phyloP scores from a whole-genome alignment of 2,329 filamentous ascomycete species.

The Dothiorella sarmentorum region DNA sequence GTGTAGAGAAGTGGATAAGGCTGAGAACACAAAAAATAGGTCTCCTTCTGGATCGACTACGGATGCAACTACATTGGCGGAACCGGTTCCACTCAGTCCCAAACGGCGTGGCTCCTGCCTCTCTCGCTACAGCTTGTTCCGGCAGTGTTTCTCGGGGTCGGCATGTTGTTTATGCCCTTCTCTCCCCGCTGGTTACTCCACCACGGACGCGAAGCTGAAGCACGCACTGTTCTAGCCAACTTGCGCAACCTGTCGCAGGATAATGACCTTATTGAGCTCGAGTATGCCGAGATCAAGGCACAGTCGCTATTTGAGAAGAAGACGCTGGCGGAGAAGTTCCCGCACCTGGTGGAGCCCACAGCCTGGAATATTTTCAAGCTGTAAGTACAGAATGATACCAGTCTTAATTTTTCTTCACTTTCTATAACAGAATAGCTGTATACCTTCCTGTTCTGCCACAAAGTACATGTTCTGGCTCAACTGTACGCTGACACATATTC shows the following conservation, averaged over 20 bases:
- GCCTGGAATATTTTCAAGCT: conserved; percentile 53
- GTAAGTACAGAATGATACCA: too few species aligned
- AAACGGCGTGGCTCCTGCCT: conserved; percentile 71
- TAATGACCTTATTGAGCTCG: conserved; percentile 67
- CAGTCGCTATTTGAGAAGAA: conserved; percentile 75
- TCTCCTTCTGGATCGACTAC: conserved; percentile 56
- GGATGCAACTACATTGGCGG: conserved; percentile 56
- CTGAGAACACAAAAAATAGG: too few species aligned
- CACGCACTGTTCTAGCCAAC: conserved; percentile 58
- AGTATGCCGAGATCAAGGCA: conserved; percentile 80
- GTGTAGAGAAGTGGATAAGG: too few species aligned
- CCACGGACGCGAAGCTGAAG: conserved; percentile 66
- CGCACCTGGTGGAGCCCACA: conserved; percentile 58
- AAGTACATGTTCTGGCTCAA: too few species aligned
- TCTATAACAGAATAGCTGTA: too few species aligned
- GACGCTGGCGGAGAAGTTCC: conserved; percentile 64
- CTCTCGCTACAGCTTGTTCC: conserved; percentile 69
- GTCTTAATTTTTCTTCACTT: too few species aligned
- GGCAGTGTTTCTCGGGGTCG: conserved; percentile 61
- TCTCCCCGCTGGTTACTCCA: conserved; percentile 73
- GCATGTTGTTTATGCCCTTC: conserved; percentile 79
- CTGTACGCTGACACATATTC: conserved; percentile 31
- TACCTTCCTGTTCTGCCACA: too few species aligned
- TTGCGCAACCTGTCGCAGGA: conserved; percentile 61
- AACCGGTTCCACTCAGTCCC: conserved; percentile 54